Evolutionary conservation across 352 stramenopile species (phyloP), one percentile per base, ranked within the genome.

Genomic region (Blastocystis sp.): DNA sequence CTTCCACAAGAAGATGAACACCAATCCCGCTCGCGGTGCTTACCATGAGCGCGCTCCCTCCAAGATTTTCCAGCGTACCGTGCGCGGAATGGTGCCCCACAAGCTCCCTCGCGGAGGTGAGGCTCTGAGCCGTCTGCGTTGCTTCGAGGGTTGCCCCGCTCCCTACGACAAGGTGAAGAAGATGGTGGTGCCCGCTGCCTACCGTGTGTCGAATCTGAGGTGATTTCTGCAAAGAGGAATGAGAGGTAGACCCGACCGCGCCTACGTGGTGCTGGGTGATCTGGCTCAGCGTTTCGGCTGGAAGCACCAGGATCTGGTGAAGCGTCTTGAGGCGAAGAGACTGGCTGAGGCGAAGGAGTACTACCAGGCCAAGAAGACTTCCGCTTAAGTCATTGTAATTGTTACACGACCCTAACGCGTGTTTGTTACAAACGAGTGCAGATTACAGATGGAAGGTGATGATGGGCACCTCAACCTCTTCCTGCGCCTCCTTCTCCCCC

Each of bases 171-270:
- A 34, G 28, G 28, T 34, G 92, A 98, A 99, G 94, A 93, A 96
- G 62, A 95, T 98, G 92, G 96, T 99, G 53, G 94, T 99, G 84
- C 96, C 96, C 43, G 94, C 96, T 62, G 97, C 97, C 64, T 94
- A 99, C 89, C 92, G 92, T 88, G 93, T 96, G 71, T 91, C 98
- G 62, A 93, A 95, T 88, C 92, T 99, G 89, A 66, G 60, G 60
- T n/a, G n/a, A n/a, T n/a, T n/a, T n/a, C n/a, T n/a, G n/a, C n/a
- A n/a, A n/a, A n/a, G n/a, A n/a, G n/a, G n/a, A n/a, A n/a, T n/a
- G n/a, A n/a, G n/a, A n/a, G n/a, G n/a, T n/a, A 38, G n/a, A 34
- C 28, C 28, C 0, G 28, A 34, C 17, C n/a, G 17, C 14, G 28
- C 28, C 28, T 34, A 34, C 28, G 28, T 34, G 28, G 28, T 34